A percentile compares a stretch with the other conserved stretches of the same genome.
phyloP scores from a whole-genome alignment of 2,329 filamentous ascomycete genomes.

The Davidsoniella eucalypti region DNA sequence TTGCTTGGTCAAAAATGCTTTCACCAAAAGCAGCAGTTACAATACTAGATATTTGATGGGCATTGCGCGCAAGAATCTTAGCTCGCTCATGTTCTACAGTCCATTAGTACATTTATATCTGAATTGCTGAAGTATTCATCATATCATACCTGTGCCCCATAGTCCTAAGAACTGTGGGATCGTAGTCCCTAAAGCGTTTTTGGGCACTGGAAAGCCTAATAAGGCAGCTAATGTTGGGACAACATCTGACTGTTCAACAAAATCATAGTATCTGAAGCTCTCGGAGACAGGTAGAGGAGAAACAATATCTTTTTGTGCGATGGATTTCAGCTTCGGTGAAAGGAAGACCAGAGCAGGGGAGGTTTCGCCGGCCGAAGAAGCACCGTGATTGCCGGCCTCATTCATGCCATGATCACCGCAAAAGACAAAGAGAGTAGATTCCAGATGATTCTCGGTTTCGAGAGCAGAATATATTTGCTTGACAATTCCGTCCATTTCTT shows the following conservation, averaged over 20 bases:
- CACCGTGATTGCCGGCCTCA: constrained; percentile 90
- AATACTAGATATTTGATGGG: constrained; percentile 62
- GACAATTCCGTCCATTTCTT: constrained; percentile 82
- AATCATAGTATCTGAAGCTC: constrained; percentile 70
- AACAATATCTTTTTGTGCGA: constrained; percentile 25
- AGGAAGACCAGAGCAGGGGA: constrained; percentile 85
- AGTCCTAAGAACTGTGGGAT: constrained; percentile 64
- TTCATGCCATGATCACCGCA: constrained; percentile 99
- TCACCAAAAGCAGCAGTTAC: constrained; percentile 53
- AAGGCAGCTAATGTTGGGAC: constrained; percentile 77
- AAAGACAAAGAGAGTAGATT: constrained; percentile 66
- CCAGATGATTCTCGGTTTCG: constrained; percentile 49
- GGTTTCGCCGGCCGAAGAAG: constrained; percentile 84
- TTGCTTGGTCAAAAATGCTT: constrained; percentile 19
- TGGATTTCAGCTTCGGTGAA: constrained; percentile 57
- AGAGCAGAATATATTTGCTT: constrained; percentile 61
- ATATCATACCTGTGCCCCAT: constrained; percentile 46
- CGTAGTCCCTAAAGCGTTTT: constrained; percentile 79
- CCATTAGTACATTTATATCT: constrained; percentile 5
- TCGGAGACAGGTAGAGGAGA: constrained; percentile 43
- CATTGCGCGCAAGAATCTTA: constrained; percentile 61
- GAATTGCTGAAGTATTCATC: neutral
- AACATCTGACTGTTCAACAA: constrained; percentile 86
- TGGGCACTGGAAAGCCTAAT: constrained; percentile 71
- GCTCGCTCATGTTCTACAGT: constrained; percentile 34